Evolutionary conservation across 306 rosid genomes (phyloP).

Genomic region (Fagus crenata): DNA sequence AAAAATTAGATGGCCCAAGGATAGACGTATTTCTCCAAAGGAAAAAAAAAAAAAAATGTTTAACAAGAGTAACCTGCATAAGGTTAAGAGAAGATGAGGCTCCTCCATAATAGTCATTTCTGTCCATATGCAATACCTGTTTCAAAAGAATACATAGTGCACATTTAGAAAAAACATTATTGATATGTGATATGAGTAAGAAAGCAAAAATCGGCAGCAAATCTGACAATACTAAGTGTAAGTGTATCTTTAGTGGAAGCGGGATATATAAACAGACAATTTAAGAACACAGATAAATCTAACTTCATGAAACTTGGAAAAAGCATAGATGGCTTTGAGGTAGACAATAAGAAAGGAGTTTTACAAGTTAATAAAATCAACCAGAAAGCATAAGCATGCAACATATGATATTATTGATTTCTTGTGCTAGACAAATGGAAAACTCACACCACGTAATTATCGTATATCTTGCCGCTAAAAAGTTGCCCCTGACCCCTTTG

Average conservation of each 20-base stretch:
- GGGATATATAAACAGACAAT: not conserved
- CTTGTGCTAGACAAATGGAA: not conserved
- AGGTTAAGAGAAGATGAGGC: slow-evolving; percentile 75
- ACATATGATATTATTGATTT: not conserved
- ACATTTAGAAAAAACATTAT: not conserved
- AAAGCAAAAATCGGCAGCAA: not conserved
- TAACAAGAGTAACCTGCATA: slow-evolving; percentile 48
- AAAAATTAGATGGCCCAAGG: too few relatives aligned
- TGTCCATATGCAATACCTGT: slow-evolving; percentile 83
- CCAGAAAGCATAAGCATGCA: not conserved
- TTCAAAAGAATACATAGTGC: slow-evolving; percentile 8
- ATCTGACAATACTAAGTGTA: not conserved
- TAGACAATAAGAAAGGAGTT: not conserved
- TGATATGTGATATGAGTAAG: not conserved
- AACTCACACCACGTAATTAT: not conserved
- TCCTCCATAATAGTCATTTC: slow-evolving; percentile 85
- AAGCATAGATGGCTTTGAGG: not conserved
- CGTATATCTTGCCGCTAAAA: not conserved
- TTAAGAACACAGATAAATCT: not conserved
- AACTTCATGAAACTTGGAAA: not conserved
- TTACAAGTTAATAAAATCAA: not conserved
- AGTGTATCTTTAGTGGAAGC: not conserved
- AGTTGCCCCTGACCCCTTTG: not conserved
- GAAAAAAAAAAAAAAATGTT: not conserved
- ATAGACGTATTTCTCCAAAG: too few relatives aligned